These are phyloP conservation scores for Trebouxiophyceae sp. DNA, from an alignment of 163 green algal species.

Conservation along the genomic window DNA sequence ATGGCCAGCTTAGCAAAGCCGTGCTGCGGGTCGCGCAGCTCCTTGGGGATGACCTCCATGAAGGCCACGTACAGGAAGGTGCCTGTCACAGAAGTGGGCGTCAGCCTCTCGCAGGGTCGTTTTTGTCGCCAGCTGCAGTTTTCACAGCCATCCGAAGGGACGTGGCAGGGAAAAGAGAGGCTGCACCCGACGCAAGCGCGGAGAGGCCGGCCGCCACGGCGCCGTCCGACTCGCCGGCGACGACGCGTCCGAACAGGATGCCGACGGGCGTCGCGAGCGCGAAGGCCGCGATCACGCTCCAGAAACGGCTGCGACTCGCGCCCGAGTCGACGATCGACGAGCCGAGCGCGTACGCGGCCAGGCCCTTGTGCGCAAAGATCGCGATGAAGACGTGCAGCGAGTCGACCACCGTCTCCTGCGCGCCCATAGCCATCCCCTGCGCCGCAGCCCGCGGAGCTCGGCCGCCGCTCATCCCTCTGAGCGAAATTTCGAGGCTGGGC, in stretches of 20 bases:
- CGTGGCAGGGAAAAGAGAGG: not conserved
- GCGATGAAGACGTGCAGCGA: slow-evolving; percentile 79
- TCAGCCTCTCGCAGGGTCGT: too few species aligned
- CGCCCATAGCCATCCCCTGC: slow-evolving; percentile 55
- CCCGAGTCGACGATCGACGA: slow-evolving; percentile 59
- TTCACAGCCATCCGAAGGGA: too few species aligned
- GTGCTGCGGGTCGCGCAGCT: slow-evolving; percentile 44
- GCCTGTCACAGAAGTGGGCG: too few species aligned
- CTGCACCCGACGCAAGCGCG: slow-evolving; percentile 53
- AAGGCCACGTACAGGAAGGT: slow-evolving; percentile 83
- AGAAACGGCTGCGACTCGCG: slow-evolving; percentile 32
- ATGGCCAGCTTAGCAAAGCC: slow-evolving; percentile 47
- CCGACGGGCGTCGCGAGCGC: slow-evolving; percentile 61
- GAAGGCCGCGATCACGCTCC: slow-evolving; percentile 58
- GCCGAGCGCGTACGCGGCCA: slow-evolving; percentile 76
- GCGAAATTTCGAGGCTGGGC: too few species aligned
- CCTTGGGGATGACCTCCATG: slow-evolving; percentile 81
- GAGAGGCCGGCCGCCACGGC: slow-evolving; percentile 44
- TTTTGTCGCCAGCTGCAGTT: too few species aligned
- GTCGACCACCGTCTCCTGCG: slow-evolving; percentile 34
- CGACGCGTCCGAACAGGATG: slow-evolving; percentile 57
- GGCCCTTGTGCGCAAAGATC: slow-evolving; percentile 71
- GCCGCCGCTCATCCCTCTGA: too few species aligned
- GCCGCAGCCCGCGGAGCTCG: too few species aligned
- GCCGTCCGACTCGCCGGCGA: slow-evolving; percentile 38